Base-by-base conservation (phyloP, 2,329 filamentous ascomycete genomes). In the Sclerotinia sclerotiorum region DNA sequence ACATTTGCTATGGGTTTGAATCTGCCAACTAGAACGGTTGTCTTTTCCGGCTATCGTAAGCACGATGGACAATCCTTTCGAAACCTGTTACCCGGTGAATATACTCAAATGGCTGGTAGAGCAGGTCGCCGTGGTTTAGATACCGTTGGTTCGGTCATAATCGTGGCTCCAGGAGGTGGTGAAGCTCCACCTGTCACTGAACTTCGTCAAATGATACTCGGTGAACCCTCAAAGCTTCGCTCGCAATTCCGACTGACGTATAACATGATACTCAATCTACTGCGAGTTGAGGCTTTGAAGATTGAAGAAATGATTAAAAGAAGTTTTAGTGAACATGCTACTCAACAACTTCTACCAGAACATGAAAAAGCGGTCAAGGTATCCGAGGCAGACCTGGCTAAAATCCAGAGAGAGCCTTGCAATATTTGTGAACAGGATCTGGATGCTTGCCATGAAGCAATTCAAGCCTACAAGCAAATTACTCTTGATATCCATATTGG, bases 251-350 rank as follows among this genome's bases (percentile, higher is more conserved):
- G 95, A 70, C 84, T 99, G 60, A 99, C 96, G 0, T 99, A 99
- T 83, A 99, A 98, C 80, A 99, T 99, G 95, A 99, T 99, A 70
- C 83, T 99, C 42, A 99, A 98, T 76, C 83, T 99, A 44, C 84
- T 99, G 61, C 90, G 95, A 48, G 95, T 99, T 2, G 95, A 99
- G 79, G 95, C 95, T 2, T 81, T 99, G 72, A 98, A 97, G 82
- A 98, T 99, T 74, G 95, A 99, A 79, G 95, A 99, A 80, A 99
- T 99, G 95, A 99, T 99, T 83, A 99, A 99, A 84, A 90, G 95
- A 73, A 97, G 94, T 79, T 99, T 99, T 83, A 97, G 94, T 65
- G 95, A 99, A 79, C 95, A 99, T 79, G 94, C 94, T 32, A 98
- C 94, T 0, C 95, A 99, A 77, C 94, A 96, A 71, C 81, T 98